Evolutionary conservation across 2,329 filamentous ascomycete species (phyloP).

Genomic region (Aspergillus persii): DNA sequence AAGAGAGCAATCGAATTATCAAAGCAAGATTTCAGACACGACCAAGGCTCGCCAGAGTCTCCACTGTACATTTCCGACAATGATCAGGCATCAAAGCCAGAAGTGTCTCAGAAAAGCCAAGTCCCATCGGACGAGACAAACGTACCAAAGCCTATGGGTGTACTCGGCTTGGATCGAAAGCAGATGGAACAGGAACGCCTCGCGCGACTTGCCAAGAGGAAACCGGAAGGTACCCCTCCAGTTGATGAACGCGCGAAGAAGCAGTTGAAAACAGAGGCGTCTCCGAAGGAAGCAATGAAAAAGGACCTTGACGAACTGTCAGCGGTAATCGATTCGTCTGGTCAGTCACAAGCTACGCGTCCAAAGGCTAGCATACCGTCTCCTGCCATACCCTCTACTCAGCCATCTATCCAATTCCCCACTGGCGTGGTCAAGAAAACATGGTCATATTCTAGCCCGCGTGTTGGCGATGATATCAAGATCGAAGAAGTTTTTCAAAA

Average conservation of each 20-base stretch:
- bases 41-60: constrained; percentile 1
- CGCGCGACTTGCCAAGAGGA: constrained; percentile 62
- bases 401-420: constrained; percentile 47
- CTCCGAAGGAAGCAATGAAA: not conserved
- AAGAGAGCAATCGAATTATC: constrained; percentile 36
- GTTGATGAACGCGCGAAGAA: constrained; percentile 24
- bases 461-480: constrained; percentile 71
- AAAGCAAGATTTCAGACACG: constrained; percentile 22
- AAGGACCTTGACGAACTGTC: not conserved
- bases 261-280: constrained; percentile 16
- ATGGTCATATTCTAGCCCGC: constrained; percentile 63
- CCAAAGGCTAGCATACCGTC: constrained; percentile 9
- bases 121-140: not conserved
- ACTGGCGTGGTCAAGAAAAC: constrained; percentile 76
- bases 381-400: constrained; percentile 12
- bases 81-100: not conserved
- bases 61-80: not conserved
- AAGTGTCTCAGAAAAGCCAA: not conserved
- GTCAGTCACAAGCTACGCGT: not conserved
- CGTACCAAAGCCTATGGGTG: constrained; percentile 23
- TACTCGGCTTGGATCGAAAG: constrained; percentile 67
- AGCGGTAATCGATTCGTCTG: not conserved
- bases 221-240: constrained; percentile 42
- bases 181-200: constrained; percentile 84
- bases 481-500: constrained; percentile 84